Evolutionary conservation across 2,329 filamentous ascomycete genomes (phyloP), one percentile per base, ranked within the genome.

Genomic region (Epichloe uncinata): DNA sequence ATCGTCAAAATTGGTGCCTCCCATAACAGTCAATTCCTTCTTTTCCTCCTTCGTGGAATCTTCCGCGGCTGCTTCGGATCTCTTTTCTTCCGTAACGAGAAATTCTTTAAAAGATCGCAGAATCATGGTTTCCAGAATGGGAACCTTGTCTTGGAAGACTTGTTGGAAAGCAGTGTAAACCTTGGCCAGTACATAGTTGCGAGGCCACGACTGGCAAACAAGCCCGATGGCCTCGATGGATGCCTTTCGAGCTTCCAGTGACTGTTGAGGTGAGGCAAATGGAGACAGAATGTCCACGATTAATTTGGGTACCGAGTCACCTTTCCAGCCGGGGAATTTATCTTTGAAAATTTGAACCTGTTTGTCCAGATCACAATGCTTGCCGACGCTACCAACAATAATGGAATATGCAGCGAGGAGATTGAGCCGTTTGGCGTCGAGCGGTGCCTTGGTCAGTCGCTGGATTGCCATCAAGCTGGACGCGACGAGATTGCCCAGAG

Each of bases 171-270:
- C 76, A 8, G 81, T 84, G 56, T 84, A 85, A 1, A 96, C 82
- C 58, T 90, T 86, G 30, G 79, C 74, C 12, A 87, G 77, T 49
- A 87, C 80, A 62, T 91, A 97, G 54, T 95, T 88, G 54, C 83
- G 81, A 0, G 93, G 91, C 73, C 86, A 91, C 2, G 87, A 83
- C 65, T 96, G 89, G 63, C 90, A 95, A 20, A 98, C 81, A 47
- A 91, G 78, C 4, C 89, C 90, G 38, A 97, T 76, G 40, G 87
- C 87, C 60, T 95, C 88, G 7, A 98, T 72, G 3, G 89, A 87
- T 56, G 85, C 81, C 59, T 84, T 82, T 50, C 91, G 81, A 16
- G 93, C 73, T 5, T 81, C 76, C 37, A 82, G 65, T 0, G 85
- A 81, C 57, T 85, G 82, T 2, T 75, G 73, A 1, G 81, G 73